phyloP scores from a whole-genome alignment of 148 eudicot species.

The Rhododendron vialii region DNA sequence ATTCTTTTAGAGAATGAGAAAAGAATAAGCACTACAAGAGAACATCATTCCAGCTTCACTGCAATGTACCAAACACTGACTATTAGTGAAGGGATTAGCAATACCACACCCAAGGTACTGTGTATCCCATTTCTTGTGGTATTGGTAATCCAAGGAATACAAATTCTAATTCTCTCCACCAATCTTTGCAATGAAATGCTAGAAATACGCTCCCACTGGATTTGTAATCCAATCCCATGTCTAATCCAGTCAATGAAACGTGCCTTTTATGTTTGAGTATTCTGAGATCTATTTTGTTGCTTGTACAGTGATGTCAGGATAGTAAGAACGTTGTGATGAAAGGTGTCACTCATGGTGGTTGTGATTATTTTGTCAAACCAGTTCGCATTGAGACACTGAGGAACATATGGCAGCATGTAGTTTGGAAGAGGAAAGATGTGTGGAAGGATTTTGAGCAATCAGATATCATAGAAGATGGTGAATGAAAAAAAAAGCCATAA shows the following conservation, averaged over 20 bases:
- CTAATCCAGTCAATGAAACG: not conserved
- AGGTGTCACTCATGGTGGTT: conserved; percentile 84
- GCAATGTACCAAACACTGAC: not conserved
- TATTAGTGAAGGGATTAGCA: not conserved
- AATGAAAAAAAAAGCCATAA: conserved; percentile 29
- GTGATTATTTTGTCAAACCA: conserved; percentile 80
- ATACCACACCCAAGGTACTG: not conserved
- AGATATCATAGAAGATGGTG: conserved; percentile 39
- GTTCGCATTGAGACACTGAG: conserved; percentile 77
- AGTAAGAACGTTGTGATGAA: conserved; percentile 77
- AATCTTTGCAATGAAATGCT: not conserved
- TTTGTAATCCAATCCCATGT: not conserved
- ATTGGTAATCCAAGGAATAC: not conserved
- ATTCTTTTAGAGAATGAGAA: not conserved
- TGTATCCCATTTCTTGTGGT: not conserved
- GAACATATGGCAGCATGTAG: conserved; percentile 90
- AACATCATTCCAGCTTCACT: not conserved
- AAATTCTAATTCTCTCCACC: not conserved
- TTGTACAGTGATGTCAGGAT: conserved; percentile 71
- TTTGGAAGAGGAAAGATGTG: conserved; percentile 58
- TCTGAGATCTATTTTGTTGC: not conserved
- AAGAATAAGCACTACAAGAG: not conserved
- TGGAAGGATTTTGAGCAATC: conserved; percentile 44
- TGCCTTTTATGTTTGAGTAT: not conserved
- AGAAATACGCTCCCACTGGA: not conserved